Conservation (phyloP, 352 stramenopile species). For the Phytophthora boehmeriae region DNA sequence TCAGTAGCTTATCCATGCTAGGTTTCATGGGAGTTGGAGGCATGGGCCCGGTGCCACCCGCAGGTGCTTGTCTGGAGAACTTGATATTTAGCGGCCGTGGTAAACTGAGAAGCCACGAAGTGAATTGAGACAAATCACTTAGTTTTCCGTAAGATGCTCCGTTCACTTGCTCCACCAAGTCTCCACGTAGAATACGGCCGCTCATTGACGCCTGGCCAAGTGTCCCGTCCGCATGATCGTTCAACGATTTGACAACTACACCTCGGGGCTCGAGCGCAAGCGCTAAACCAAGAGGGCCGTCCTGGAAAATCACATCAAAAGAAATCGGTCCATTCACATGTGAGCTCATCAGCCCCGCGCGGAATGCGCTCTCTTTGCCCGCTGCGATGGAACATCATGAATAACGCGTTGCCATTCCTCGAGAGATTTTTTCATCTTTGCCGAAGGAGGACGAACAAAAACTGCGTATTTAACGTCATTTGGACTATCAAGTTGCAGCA, state of each 20-base stretch:
- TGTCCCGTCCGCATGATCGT: slow-evolving; percentile 64
- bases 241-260: slow-evolving; percentile 83
- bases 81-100: slow-evolving; percentile 69
- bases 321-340: slow-evolving; percentile 19
- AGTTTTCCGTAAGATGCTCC: slow-evolving; percentile 63
- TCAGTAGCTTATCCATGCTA: slow-evolving; percentile 30
- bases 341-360: slow-evolving; percentile 19
- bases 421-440: slow-evolving; percentile 44
- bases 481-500: slow-evolving; percentile 33
- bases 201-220: slow-evolving; percentile 77
- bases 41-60: neutral
- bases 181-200: slow-evolving; percentile 60
- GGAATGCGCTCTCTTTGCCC: slow-evolving; percentile 33
- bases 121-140: slow-evolving; percentile 84
- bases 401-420: slow-evolving; percentile 34
- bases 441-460: slow-evolving; percentile 41
- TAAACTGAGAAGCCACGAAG: slow-evolving; percentile 64
- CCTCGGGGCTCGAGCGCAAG: slow-evolving; percentile 69
- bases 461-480: slow-evolving; percentile 41
- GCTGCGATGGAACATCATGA: slow-evolving; percentile 38
- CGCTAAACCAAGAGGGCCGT: slow-evolving; percentile 75
- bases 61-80: slow-evolving; percentile 51
- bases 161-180: slow-evolving; percentile 81
- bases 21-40: slow-evolving; percentile 19
- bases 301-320: slow-evolving; percentile 73